Evolutionary conservation across 2,329 filamentous ascomycete species (phyloP), one percentile per base, ranked within the genome.

Genomic region (Ramichloridium luteum): DNA sequence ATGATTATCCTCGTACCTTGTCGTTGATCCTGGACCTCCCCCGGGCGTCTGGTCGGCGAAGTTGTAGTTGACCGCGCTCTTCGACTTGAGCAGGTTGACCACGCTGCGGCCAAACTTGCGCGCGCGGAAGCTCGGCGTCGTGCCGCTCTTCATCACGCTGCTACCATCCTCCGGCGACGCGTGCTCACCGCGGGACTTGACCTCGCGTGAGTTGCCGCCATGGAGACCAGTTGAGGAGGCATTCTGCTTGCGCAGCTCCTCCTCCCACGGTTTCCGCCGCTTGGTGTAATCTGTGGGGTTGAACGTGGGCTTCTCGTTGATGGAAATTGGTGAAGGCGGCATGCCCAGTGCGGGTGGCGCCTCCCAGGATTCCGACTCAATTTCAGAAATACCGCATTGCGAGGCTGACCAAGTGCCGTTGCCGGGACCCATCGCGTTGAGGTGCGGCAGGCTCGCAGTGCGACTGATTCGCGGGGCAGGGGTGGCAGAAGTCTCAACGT

Each of bases 81-180:
- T 46, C n/a, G 48, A 50, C 12, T 49, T 43, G 13, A 53, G 37
- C 13, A 54, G 35, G 26, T 53, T 54, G 23, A 54, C 50, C 28
- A 54, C 46, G 35, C 49, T 52, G 25, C 50, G 30, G 9, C 50
- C 50, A 30, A 54, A 54, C 25, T 49, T 51, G 8, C 50, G 40
- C 13, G 50, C 50, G 32, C 52, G 52, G 6, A 52, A 47, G 31
- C 49, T 51, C 11, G 49, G 47, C n/a, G 47, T 50, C 4, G 37
- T 34, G 23, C 49, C 46, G 15, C 39, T 36, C 26, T 41, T 35
- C 8, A 34, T 28, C 20, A 23, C 20, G n/a, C 20, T 23, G 35
- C 39, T 49, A n/a, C 38, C 29, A 16, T 48, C 49, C 34, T 53
- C 50, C n/a, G n/a, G n/a, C n/a, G n/a, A n/a, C n/a, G n/a, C n/a